Evolutionary conservation across 2,329 filamentous ascomycete species (phyloP), one percentile per base, ranked within the genome.

Genomic region (Alternaria triticina): DNA sequence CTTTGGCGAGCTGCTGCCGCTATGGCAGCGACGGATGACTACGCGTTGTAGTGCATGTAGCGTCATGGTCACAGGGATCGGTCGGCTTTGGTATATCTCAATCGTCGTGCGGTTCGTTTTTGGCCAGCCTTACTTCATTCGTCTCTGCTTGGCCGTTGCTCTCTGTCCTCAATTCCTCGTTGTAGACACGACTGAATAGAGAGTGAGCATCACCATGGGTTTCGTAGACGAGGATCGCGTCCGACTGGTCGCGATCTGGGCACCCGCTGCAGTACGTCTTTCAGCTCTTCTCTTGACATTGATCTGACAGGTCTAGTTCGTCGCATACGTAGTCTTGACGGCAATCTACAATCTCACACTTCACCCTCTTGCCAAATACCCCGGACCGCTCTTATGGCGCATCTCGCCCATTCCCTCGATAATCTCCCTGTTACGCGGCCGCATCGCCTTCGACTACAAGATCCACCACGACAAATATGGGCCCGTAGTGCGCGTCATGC

Each of bases 401-500:
- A 73, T 74, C 13, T 76, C 75, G 2, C 73, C 70, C 12, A 65
- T 77, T 25, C 74, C 73, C 12, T 71, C 67, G 25, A 68, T 70
- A 36, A 70, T 74, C 46, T 73, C 73, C 1, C 70, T 77, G 27
- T 66, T 75, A 9, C 62, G 65, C 2, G 74, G 74, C 23, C 74
- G 73, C 51, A 74, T 76, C 12, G 65, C 71, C 27, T 76, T 76
- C 56, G 73, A 78, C 59, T 74, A 75, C 70, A 74, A 76, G 56
- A 30, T 66, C 10, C 62, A 69, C 2, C 77, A 79, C 61, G 73
- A 77, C 58, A 65, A 68, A n/a, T 79, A 78, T 40, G 77, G 76
- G 17, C 74, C 76, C 6, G 76, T 79, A 13, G 73, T 79, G 6
- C 76, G 76, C 52, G 69, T 78, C 17, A 76, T 74, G 72, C 74